Conservation (phyloP, 164 flowering plant species). For the grape (Vitis vinifera) region DNA sequence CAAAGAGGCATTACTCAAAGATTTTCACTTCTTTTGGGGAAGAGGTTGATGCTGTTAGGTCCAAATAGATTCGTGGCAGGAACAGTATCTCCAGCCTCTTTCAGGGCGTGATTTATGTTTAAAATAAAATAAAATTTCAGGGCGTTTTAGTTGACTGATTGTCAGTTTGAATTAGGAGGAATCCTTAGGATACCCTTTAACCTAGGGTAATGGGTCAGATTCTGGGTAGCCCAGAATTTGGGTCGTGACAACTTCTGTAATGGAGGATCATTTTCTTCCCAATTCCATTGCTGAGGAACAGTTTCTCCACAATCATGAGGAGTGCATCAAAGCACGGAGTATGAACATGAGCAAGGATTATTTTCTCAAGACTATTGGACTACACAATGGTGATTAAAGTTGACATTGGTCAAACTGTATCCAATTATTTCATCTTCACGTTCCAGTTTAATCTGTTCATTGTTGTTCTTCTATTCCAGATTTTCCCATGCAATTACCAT, state of each 20-base stretch:
- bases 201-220: conserved; percentile 2
- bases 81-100: conserved; percentile 5
- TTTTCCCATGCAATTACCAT: not conserved
- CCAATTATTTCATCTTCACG: too few relatives aligned
- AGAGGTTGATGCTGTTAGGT: conserved; percentile 14
- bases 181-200: too few relatives aligned
- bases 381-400: conserved; percentile 32
- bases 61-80: conserved; percentile 22
- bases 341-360: conserved; percentile 31
- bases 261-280: conserved; percentile 21
- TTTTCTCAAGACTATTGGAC: conserved; percentile 43
- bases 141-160: too few relatives aligned
- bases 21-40: conserved; percentile 22
- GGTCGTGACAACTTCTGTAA: conserved; percentile 5
- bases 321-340: conserved; percentile 42
- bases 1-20: conserved; percentile 24
- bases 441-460: not conserved
- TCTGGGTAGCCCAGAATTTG: conserved; percentile 31
- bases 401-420: too few relatives aligned
- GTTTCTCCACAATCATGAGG: conserved; percentile 63
- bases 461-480: not conserved
- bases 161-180: too few relatives aligned
- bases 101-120: too few relatives aligned
- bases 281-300: conserved; percentile 34
- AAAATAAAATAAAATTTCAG: too few relatives aligned